These are phyloP conservation scores for Nothophytophthora sp. DNA, from an alignment of 352 stramenopile genomes.

Conservation along the genomic window DNA sequence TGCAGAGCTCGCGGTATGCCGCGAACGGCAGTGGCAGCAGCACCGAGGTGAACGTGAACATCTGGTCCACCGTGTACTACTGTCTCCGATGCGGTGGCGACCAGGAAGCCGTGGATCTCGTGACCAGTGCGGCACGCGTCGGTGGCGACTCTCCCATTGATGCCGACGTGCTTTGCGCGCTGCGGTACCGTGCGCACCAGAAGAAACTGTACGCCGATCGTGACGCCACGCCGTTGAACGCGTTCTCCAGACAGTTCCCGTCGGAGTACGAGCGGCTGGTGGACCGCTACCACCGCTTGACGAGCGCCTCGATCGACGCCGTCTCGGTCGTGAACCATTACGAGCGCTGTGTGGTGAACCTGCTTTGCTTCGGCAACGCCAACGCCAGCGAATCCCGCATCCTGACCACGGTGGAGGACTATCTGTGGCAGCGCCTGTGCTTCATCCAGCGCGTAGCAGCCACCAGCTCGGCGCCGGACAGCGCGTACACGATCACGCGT, in stretches of 20 bases:
- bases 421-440: constrained; percentile 83
- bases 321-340: constrained; percentile 74
- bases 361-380: constrained; percentile 77
- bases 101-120: constrained; percentile 66
- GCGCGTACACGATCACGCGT: constrained; percentile 60
- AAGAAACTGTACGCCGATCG: constrained; percentile 45
- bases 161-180: constrained; percentile 50
- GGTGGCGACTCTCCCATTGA: constrained; percentile 54
- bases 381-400: constrained; percentile 78
- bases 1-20: constrained; percentile 71
- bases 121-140: constrained; percentile 33
- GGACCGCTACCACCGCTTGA: constrained; percentile 70
- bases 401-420: constrained; percentile 84
- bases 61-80: constrained; percentile 84
- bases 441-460: constrained; percentile 63
- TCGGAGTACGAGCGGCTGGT: constrained; percentile 60
- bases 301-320: constrained; percentile 71
- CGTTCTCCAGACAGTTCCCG: constrained; percentile 75
- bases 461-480: constrained; percentile 42
- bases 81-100: constrained; percentile 74
- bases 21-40: constrained; percentile 31
- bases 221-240: constrained; percentile 33
- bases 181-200: constrained; percentile 67
- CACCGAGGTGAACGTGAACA: constrained; percentile 52
- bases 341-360: constrained; percentile 80